Base-by-base conservation (phyloP, 23 red algal genomes). In the Gracilaria gracilis region DNA sequence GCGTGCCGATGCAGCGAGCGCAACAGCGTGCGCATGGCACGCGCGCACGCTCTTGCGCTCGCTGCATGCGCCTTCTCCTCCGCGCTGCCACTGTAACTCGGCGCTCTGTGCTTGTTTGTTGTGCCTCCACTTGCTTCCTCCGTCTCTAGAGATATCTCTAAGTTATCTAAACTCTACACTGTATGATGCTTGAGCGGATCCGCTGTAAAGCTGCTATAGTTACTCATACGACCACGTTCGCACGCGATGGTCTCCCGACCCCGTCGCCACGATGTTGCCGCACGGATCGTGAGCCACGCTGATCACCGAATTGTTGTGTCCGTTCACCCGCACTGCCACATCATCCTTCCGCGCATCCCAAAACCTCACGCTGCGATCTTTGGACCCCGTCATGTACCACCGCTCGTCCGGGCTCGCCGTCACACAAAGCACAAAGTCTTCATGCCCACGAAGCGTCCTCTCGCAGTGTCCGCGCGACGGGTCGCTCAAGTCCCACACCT, bases 241-340 rank as follows among this genome's bases (percentile, higher is more conserved):
- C 24, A 62, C n/a, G 11, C 59, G 59, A 29, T 29, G 59, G 59
- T 62, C 59, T 2, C 59, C 59, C 9, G 59, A 62, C 59, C 4
- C 59, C 7, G 59, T 62, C 59, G 59, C 59, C 27, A 62, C 27
- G 59, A 9, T 62, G 59, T 29, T 31, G 59, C 24, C 23, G 59
- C 59, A 29, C 19, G 59, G 59, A 14, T 62, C 59, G 59, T 62
- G 59, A 1, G 59, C 59, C 23, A 62, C 59, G 59, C 59, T 62
- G 59, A 62, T 62, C 59, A 62, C 59, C 27, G 59, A 62, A 29
- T 62, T 62, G 59, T 13, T 62, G 59, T 62, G 59, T 2, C 59
- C 59, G n/a, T 24, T 4, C 59, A 62, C 4, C 24, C 19, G 59
- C 21, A 62, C 24, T 14, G 23, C 59, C 27, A 31, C 59, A 7